Evolutionary conservation across 495 filamentous ascomycete genomes (phyloP), one percentile per base, ranked within the genome.

Genomic region (Penicillium parvum): DNA sequence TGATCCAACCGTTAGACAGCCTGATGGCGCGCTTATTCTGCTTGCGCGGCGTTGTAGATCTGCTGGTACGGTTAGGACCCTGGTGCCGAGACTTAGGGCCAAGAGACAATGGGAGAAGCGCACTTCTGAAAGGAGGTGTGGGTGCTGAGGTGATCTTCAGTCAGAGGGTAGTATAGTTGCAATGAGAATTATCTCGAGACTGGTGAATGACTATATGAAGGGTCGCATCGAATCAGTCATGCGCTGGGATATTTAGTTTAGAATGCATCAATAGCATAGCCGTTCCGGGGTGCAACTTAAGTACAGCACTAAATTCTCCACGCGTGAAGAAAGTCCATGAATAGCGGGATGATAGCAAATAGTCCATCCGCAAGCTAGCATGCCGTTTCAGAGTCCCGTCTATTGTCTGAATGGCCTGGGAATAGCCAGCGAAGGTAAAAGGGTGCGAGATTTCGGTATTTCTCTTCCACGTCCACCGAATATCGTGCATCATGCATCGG

Each of bases 1-100:
- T 0, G 47, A 36, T 0, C 60, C 63, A 3, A 66, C 63, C 1
- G 50, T 55, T 7, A 64, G 36, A 37, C 63, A 66, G 11, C 63
- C 63, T 0, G 52, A 41, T 0, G 62, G 62, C 7, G 62, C 51
- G 33, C 47, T 55, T 1, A 45, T 63, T 27, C 59, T 50, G 10
- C 40, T 32, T 8, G 47, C 20, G 12, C 46, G 43, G 27, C 46
- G 47, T 7, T 14, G 25, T 1, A 53, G 15, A 6, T 45, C 37
- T 5, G 43, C n/a, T 11, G 54, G 54, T 7, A 46, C 43, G 4
- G 39, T 43, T 8, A 50, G 16, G 9, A 37, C 45, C 8, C 18
- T 32, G 1, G 42, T 19, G 11, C 30, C 46, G 21, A 57, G 43
- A 11, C n/a, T 30, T 18, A 53, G 39, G 23, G 36, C 40, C 38